Evolutionary conservation across 768 basidiomycete species (phyloP), one percentile per base, ranked within the genome.

Genomic region (Termitomyces sp.): DNA sequence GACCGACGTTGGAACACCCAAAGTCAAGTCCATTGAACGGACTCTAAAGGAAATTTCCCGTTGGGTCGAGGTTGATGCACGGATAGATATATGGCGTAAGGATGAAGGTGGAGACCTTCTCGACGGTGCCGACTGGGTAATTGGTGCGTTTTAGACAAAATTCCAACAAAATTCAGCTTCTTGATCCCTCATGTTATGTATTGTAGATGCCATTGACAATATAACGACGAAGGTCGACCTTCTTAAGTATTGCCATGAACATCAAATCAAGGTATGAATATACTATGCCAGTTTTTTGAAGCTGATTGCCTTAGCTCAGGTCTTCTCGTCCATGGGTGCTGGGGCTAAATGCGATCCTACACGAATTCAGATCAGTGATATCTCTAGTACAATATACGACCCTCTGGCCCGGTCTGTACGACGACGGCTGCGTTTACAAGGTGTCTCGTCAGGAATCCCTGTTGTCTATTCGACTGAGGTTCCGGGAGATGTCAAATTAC

Each of bases 241-340:
- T 45, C 80, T 99, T 8, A 85, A 90, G 57, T 88, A 95, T 70
- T 99, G 96, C 65, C 82, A 90, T 64, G 82, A 87, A 56, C 77
- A 88, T 61, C 68, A 78, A 18, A 85, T 98, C 70, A 94, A 91
- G 76, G 92, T 90, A 48, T 2, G 70, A 60, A 26, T 13, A 20
- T 32, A n/a, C 51, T 12, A 47, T 42, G 20, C 36, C 35, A 20
- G 30, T 36, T 16, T 8, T 14, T 57, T n/a, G 56, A 50, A 59
- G 57, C 42, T 18, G 14, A 32, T 22, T 13, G 85, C 64, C 80
- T 80, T 6, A 16, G 14, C 28, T n/a, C 61, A 90, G 88, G 88
- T 95, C 18, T 97, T 98, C 72, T 93, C 95, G 0, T 94, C 94
- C 26, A 97, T 99, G 94, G 97, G 97, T 30, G 92, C 95, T 4